These are phyloP conservation scores for Ceratobasidium sp. DNA, from an alignment of 1,284 basidiomycete genomes.

Conservation along the genomic window DNA sequence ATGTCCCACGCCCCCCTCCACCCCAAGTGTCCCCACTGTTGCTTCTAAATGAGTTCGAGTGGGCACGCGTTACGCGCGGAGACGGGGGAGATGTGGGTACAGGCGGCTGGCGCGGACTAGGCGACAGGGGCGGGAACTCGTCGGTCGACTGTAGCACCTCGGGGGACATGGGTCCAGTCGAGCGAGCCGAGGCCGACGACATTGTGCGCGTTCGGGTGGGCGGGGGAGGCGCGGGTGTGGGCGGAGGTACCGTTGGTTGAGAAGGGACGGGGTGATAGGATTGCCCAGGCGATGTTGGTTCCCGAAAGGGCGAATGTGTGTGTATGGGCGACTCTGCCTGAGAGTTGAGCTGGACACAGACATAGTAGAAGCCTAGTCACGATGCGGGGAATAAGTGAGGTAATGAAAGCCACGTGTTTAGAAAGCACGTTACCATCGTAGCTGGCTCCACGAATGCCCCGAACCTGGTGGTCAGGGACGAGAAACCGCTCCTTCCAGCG, in stretches of 20 bases:
- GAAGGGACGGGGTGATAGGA: conserved; percentile 50
- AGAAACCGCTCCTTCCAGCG: conserved; percentile 97
- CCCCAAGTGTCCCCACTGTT: conserved; percentile 33
- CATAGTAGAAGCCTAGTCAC: conserved; percentile 85
- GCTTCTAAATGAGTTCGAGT: conserved; percentile 29
- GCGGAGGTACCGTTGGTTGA: conserved; percentile 54
- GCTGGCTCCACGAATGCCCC: conserved; percentile 94
- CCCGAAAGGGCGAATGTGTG: conserved; percentile 59
- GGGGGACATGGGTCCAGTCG: conserved; percentile 50
- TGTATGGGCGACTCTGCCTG: conserved; percentile 42
- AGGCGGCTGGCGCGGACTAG: background rate
- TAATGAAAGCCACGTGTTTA: conserved; percentile 33
- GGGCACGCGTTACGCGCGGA: conserved; percentile 40
- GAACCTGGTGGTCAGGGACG: conserved; percentile 92
- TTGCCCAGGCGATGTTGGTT: conserved; percentile 56
- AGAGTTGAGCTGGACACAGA: conserved; percentile 81
- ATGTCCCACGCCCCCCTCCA: conserved; percentile 39
- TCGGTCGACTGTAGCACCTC: conserved; percentile 14
- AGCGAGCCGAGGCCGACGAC: conserved; percentile 19
- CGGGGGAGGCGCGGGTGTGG: conserved; percentile 49
- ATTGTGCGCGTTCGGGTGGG: conserved; percentile 52
- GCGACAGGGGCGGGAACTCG: conserved; percentile 43
- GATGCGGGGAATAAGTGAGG: conserved; percentile 6
- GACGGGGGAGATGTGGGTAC: conserved; percentile 13
- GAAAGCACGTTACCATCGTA: conserved; percentile 79